phyloP scores from a whole-genome alignment of 176 grass and related monocot species.

The Avena eriantha region DNA sequence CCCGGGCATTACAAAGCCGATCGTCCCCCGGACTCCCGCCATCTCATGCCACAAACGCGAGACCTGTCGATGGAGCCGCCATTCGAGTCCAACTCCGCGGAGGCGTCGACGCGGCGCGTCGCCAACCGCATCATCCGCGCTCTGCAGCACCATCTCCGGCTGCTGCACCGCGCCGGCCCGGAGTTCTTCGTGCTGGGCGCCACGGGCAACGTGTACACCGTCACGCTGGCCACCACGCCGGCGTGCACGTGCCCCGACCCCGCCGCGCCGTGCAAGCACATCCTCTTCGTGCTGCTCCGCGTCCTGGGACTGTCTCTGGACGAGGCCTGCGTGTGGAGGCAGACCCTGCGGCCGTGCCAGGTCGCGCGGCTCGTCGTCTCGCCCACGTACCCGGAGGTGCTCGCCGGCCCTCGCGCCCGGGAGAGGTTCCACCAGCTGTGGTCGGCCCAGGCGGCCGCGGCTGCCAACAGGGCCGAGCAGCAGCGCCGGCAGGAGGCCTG shows the following conservation, averaged over 20 bases:
- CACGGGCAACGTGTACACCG: conserved; percentile 90
- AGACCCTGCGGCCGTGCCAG: conserved; percentile 71
- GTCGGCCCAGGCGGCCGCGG: neutral
- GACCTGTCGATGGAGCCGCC: conserved; percentile 37
- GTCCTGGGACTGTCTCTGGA: conserved; percentile 81
- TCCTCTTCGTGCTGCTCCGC: conserved; percentile 94
- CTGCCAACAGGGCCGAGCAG: neutral
- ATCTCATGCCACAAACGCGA: neutral
- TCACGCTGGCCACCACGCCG: conserved; percentile 62
- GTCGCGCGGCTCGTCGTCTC: conserved; percentile 62
- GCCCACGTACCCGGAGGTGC: conserved; percentile 54
- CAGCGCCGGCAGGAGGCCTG: neutral
- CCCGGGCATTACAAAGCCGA: conserved; percentile 33
- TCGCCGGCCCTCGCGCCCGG: conserved; percentile 65
- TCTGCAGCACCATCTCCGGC: conserved; percentile 69
- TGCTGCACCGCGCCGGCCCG: conserved; percentile 62
- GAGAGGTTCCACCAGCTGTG: conserved; percentile 68
- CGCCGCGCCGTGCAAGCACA: conserved; percentile 82
- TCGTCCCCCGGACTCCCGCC: neutral
- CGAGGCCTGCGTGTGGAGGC: conserved; percentile 87
- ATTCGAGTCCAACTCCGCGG: neutral
- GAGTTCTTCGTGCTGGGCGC: conserved; percentile 82
- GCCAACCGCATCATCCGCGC: conserved; percentile 77
- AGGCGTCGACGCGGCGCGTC: conserved; percentile 48
- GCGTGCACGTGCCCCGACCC: conserved; percentile 91